These are phyloP conservation scores for Colletotrichum falcatum DNA, from an alignment of 2,329 filamentous ascomycete species.

Conservation along the genomic window DNA sequence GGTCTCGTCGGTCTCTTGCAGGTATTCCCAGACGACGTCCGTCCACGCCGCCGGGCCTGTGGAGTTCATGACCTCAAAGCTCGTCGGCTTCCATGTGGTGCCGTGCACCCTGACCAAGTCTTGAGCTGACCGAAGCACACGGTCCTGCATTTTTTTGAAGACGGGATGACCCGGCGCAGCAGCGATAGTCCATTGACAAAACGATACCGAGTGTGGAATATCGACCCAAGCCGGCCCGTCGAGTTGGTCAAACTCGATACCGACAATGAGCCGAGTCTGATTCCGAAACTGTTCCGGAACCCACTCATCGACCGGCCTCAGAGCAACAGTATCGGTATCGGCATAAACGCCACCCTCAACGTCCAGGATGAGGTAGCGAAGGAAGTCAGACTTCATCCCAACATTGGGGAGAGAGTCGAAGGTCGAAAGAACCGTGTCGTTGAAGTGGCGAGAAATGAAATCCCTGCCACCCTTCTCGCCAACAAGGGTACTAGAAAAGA, in stretches of 20 bases:
- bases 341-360: slow-evolving; percentile 61
- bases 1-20: slow-evolving; percentile 43
- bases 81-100: slow-evolving; percentile 41
- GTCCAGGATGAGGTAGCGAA: slow-evolving; percentile 47
- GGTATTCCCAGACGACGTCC: slow-evolving; percentile 48
- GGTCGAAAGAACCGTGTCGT: slow-evolving; percentile 40
- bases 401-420: slow-evolving; percentile 45
- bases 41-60: slow-evolving; percentile 50
- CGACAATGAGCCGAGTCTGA: slow-evolving; percentile 46
- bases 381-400: slow-evolving; percentile 48
- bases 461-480: slow-evolving; percentile 44
- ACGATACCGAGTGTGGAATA: slow-evolving; percentile 48
- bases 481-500: slow-evolving; percentile 43
- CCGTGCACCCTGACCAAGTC: slow-evolving; percentile 16
- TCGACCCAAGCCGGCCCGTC: slow-evolving; percentile 46
- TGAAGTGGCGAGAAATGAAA: slow-evolving; percentile 42
- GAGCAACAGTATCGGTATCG: slow-evolving; percentile 69
- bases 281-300: slow-evolving; percentile 42
- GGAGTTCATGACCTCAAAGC: slow-evolving; percentile 48
- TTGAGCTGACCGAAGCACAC: slow-evolving; percentile 43
- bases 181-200: slow-evolving; percentile 53
- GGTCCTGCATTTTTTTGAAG: slow-evolving; percentile 45
- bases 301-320: slow-evolving; percentile 59
- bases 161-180: slow-evolving; percentile 49
- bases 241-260: slow-evolving; percentile 50